A percentile compares a stretch with the other conserved stretches of the same genome.
phyloP scores from a whole-genome alignment of 2,329 filamentous ascomycete species.

The Fusarium fujikuroi region DNA sequence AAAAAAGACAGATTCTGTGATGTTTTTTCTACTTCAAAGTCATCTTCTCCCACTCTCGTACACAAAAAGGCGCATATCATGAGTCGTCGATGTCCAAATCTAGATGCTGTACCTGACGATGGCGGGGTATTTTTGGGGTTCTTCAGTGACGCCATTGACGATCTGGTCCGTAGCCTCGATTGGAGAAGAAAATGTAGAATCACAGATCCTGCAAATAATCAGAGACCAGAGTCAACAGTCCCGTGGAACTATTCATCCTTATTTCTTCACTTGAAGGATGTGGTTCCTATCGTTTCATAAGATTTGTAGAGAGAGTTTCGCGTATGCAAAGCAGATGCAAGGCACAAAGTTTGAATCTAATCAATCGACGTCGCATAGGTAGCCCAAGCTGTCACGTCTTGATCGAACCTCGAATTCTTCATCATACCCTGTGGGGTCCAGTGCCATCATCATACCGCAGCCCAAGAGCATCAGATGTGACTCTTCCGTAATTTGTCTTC shows the following conservation, averaged over 20 bases:
- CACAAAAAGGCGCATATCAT: conserved; percentile 6
- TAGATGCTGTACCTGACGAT: background rate
- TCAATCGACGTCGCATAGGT: background rate
- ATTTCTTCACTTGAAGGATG: background rate
- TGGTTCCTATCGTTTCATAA: background rate
- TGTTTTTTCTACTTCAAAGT: background rate
- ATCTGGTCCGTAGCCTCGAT: conserved; percentile 22
- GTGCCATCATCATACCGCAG: background rate
- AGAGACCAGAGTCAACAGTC: background rate
- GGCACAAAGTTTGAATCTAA: background rate
- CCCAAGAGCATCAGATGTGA: conserved; percentile 6
- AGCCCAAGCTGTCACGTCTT: background rate
- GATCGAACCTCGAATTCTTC: conserved; percentile 1
- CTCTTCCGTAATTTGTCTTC: background rate
- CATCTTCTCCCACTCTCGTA: background rate
- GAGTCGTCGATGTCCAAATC: conserved; percentile 23
- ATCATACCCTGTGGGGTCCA: background rate
- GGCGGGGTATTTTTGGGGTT: conserved; percentile 22
- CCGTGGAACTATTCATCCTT: background rate
- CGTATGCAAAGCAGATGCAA: conserved; percentile 1
- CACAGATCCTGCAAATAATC: conserved; percentile 12
- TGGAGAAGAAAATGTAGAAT: conserved; percentile 4
- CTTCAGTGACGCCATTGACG: conserved; percentile 33
- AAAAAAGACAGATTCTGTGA: background rate
- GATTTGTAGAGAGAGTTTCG: background rate